Conservation (phyloP, 192 early-diverging fungal genomes). For the Entophlyctis luteolus region DNA sequence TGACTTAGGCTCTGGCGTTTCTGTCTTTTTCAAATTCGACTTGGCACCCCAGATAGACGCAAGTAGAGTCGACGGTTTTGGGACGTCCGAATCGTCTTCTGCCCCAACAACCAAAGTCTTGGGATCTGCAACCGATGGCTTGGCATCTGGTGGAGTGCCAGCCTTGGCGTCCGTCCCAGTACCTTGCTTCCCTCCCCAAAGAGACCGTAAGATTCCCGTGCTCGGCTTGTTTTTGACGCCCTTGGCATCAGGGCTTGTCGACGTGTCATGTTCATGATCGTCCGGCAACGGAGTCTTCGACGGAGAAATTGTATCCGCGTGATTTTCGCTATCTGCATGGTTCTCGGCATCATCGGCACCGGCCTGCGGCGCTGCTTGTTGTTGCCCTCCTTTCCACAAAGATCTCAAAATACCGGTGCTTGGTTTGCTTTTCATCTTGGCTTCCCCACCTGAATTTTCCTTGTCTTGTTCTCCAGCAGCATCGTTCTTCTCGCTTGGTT, state of each 20-base stretch:
- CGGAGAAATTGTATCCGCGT: not conserved
- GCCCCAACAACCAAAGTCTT: slow-evolving; percentile 2
- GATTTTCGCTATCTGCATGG: not conserved
- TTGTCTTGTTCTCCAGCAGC: too few relatives aligned
- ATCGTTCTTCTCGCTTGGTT: not conserved
- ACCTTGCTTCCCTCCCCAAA: slow-evolving; percentile 3
- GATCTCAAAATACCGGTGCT: slow-evolving; percentile 12
- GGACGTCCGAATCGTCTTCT: slow-evolving; percentile 10
- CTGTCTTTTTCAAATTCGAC: slow-evolving; percentile 10
- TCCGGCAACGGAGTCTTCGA: too few relatives aligned
- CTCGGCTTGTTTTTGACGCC: slow-evolving; percentile 1
- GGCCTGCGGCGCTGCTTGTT: not conserved
- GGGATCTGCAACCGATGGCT: not conserved
- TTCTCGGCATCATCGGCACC: not conserved
- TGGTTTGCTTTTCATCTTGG: not conserved
- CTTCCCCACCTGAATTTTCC: too few relatives aligned
- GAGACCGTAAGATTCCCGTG: slow-evolving; percentile 15
- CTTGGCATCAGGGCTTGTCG: too few relatives aligned
- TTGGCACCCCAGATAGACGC: slow-evolving; percentile 23
- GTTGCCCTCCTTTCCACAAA: not conserved
- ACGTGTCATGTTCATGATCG: too few relatives aligned
- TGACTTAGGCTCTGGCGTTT: slow-evolving; percentile 8
- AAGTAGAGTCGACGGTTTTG: slow-evolving; percentile 10
- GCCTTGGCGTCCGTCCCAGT: not conserved
- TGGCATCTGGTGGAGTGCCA: not conserved